Base-by-base conservation (phyloP, 352 stramenopile species). In the Phytophthora aleatoria region DNA sequence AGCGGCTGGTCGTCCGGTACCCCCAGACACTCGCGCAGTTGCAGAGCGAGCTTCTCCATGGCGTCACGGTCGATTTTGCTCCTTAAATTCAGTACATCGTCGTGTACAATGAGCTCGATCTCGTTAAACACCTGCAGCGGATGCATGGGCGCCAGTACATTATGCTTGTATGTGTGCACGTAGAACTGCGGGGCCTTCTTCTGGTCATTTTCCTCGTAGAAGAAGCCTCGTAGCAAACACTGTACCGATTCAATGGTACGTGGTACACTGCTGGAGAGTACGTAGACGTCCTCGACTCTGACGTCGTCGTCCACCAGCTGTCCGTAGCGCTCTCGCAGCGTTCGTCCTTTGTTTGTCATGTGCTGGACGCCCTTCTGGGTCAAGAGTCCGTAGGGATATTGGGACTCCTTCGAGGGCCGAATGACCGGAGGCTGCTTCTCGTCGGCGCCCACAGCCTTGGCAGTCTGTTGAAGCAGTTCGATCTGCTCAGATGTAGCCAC, bases 181-280 rank as follows among this genome's bases (percentile, higher is more conserved):
- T 75, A 54, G 61, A 92, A 87, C 7, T 77, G 71, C 2, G 73
- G 79, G 28, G 43, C 42, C 3, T 66, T 27, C 8, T 38, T 42
- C 3, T 49, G 20, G 4, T 62, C 27, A 10, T 52, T 3, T 5
- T 59, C 49, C 16, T 72, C 58, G 47, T 83, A 67, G 56, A 94
- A 92, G 69, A 92, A 89, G 7, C 86, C 86, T 56, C 80, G 52
- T 2, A 94, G 66, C 6, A 94, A 71, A 45, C 74, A 87, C 69
- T 94, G 86, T 41, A 89, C 83, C 15, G 86, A 94, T 65, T 91
- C 74, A 35, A 94, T 84, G 31, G 79, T 90, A 54, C 86, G 82
- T 5, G 83, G 81, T 1, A 92, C 76, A 61, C 81, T 89, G 52
- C 82, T 92, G 39, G 86, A 92, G 31, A 92, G 74, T 52, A 94